Percentiles rank a stretch among this genome's conserved stretches.
Evolutionary conservation across 2,329 filamentous ascomycete genomes (phyloP).

Genomic region (Pseudohalonectria lignicola): DNA sequence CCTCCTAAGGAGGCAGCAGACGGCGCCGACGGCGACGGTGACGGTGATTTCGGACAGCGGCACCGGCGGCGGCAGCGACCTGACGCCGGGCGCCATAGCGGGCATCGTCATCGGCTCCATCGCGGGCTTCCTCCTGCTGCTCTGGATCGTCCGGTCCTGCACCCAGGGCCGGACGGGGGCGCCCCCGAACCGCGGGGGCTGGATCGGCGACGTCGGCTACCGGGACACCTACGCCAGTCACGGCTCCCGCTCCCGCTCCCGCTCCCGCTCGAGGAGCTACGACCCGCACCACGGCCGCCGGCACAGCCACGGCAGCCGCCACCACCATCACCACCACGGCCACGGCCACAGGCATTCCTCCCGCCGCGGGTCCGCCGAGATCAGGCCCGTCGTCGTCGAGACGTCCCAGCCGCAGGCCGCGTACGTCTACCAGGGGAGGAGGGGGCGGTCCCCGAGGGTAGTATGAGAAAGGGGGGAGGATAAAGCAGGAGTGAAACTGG

Average conservation of each 20-base stretch:
- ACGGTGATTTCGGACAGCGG: neutral
- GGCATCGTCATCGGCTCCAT: conserved; percentile 39
- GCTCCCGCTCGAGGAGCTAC: neutral
- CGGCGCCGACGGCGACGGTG: neutral
- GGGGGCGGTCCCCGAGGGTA: neutral
- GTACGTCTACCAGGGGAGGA: neutral
- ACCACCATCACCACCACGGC: neutral
- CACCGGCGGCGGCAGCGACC: conserved; percentile 9
- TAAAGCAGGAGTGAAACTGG: too few species aligned
- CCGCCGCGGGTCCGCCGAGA: neutral
- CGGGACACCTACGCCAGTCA: neutral
- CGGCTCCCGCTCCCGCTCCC: neutral
- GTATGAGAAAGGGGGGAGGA: neutral
- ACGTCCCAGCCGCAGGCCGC: neutral
- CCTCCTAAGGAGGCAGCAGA: neutral
- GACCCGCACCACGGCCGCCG: neutral
- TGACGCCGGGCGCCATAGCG: conserved; percentile 37
- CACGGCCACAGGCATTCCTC: neutral
- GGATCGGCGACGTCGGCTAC: neutral
- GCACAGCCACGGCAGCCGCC: neutral
- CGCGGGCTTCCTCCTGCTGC: conserved; percentile 29
- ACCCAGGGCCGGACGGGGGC: neutral
- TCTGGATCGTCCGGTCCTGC: conserved; percentile 7
- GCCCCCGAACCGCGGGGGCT: neutral
- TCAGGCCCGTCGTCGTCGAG: neutral